Base-by-base conservation (phyloP, 495 filamentous ascomycete genomes). In the Aspergillus egyptiacus region DNA sequence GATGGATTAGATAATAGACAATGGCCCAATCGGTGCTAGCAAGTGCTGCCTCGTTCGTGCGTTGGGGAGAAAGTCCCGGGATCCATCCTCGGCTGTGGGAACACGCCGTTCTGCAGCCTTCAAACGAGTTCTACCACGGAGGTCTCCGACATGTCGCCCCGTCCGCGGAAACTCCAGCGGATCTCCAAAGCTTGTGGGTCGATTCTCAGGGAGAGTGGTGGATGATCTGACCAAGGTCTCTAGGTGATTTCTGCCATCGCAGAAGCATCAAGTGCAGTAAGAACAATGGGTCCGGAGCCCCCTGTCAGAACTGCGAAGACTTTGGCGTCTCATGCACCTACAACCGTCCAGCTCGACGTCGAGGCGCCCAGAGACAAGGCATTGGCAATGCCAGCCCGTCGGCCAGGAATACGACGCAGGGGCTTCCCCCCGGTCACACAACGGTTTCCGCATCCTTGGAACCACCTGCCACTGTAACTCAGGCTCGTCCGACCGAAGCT, bases 251-350 rank as follows among this genome's bases (percentile, higher is more conserved):
- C 13, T 43, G 40, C 15, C 31, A 43, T 11, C 40, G 40, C 6
- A 14, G 40, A 2, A 43, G 40, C 40, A 43, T 43, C 40, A 43
- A 44, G 14, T 44, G 41, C 19, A 44, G 33, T 14, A 44, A 44
- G 18, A 44, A 44, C 28, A 44, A 31, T 18, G 41, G 41, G 7
- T 22, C 40, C 7, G 20, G 31, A 14, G 40, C 40, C 3, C 41
- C 41, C 18, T 44, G 41, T 13, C 41, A 44, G 28, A 44, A 44
- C 28, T 44, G 41, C 28, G 22, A 17, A 9, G 41, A 44, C 6
- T 44, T 44, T 19, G 27, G 15, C 23, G 41, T 44, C 2, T 28
- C 41, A 9, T 44, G 28, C 15, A 44, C 28, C 27, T 44, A 33
- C 8, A 18, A 44, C 5, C 40, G 40, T 2, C 40, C 40, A 0